phyloP scores from a whole-genome alignment of 345 rosid species.

The Hypericum perforatum region DNA sequence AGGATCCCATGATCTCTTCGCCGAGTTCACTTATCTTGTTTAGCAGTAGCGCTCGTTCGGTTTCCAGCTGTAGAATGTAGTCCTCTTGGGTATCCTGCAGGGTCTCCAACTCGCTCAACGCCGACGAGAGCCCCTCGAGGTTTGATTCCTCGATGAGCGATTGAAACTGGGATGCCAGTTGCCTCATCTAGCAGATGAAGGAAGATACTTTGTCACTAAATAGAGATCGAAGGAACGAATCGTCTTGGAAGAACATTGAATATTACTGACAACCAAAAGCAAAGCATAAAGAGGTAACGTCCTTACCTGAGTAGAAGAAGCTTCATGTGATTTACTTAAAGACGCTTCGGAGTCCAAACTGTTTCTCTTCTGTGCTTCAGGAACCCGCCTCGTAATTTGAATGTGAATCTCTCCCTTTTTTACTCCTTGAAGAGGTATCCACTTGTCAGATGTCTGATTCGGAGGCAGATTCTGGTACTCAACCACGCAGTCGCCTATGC shows the following conservation, averaged over 20 bases:
- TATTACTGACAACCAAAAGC: too few relatives aligned
- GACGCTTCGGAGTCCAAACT: conserved; percentile 52
- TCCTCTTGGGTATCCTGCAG: conserved; percentile 69
- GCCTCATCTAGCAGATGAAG: conserved; percentile 39
- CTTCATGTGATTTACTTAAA: conserved; percentile 39
- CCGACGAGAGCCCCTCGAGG: conserved; percentile 45
- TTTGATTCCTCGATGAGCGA: conserved; percentile 51
- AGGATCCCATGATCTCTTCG: conserved; percentile 54
- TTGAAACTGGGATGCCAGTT: conserved; percentile 47
- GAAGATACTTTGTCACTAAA: too few relatives aligned
- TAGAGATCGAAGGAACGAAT: background rate
- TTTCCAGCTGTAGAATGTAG: conserved; percentile 72
- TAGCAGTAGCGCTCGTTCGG: conserved; percentile 69
- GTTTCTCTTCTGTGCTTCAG: conserved; percentile 34
- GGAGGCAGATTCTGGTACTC: conserved; percentile 83
- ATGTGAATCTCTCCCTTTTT: conserved; percentile 75
- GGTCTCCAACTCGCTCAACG: conserved; percentile 61
- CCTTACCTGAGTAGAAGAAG: conserved; percentile 46
- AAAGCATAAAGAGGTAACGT: too few relatives aligned
- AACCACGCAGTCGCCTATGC: conserved; percentile 72
- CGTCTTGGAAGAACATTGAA: background rate
- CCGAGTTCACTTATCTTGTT: conserved; percentile 90
- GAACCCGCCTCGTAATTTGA: conserved; percentile 66
- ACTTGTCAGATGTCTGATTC: conserved; percentile 70
- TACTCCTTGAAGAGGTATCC: conserved; percentile 99